Conservation (phyloP, 176 grass and related monocot species). For the Lolium perenne region DNA sequence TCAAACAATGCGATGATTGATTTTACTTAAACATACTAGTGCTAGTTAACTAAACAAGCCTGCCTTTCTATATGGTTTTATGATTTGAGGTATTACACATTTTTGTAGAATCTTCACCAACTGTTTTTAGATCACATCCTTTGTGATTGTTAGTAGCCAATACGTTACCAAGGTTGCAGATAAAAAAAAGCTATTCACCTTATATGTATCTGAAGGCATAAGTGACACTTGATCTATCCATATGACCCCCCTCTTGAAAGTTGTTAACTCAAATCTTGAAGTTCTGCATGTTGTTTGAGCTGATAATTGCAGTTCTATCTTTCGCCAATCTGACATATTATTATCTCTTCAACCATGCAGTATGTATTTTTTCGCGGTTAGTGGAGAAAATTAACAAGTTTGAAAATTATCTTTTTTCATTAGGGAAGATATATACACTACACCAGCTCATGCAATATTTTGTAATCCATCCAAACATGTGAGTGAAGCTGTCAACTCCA, state of each 20-base stretch:
- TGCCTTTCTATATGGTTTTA: neutral
- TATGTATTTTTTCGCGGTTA: neutral
- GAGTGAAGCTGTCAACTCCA: constrained; percentile 57
- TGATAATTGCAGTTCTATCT: constrained; percentile 38
- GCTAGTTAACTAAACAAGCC: neutral
- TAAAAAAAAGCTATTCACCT: constrained; percentile 6
- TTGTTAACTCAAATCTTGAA: constrained; percentile 52
- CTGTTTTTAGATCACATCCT: neutral
- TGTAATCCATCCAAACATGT: constrained; percentile 27
- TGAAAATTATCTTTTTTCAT: neutral
- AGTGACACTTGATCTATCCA: constrained; percentile 68
- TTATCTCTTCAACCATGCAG: constrained; percentile 1
- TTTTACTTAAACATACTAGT: constrained; percentile 7
- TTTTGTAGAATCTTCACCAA: neutral
- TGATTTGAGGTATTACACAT: neutral
- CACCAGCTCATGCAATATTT: constrained; percentile 25
- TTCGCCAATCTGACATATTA: constrained; percentile 39
- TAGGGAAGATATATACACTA: neutral
- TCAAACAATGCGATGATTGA: neutral
- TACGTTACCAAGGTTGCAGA: neutral
- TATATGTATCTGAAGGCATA: constrained; percentile 58
- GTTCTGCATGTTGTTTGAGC: constrained; percentile 46
- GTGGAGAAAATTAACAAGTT: neutral
- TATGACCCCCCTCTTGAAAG: constrained; percentile 44
- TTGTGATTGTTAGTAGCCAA: neutral